Base-by-base conservation (phyloP, 108 stramenopile species). In the Nannochloropsis gaditana region DNA sequence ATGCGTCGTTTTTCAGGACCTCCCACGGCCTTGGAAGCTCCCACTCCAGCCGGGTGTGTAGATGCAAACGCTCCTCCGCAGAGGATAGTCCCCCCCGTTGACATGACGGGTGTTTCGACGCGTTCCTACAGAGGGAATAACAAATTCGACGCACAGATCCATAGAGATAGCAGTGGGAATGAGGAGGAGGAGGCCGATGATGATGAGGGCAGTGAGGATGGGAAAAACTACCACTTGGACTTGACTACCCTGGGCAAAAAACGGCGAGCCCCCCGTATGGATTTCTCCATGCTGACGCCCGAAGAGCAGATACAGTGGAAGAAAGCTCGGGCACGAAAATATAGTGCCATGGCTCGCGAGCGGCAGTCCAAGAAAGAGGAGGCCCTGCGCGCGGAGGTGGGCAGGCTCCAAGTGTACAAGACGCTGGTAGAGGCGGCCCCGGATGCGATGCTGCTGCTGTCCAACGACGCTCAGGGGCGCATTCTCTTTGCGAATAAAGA, bases 291-390 rank as follows among this genome's bases (percentile, higher is more conserved):
- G n/a, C n/a, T 73, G 15, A 73, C 59, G n/a, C 2, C 3, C 15
- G 59, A 73, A 3, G 59, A 73, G n/a, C 3, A 73, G 59, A 73
- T 73, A n/a, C 19, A 73, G 59, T 73, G 59, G 59, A 73, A 73
- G 59, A 73, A 73, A n/a, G 59, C 59, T n/a, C 15, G 59, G 59
- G 59, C 59, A n/a, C 59, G 59, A 8, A 15, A 73, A 73, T 73
- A 73, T n/a, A 73, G 59, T 73, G 59, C 59, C 19, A 73, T 73
- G 59, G 59, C 59, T 15, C 59, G 59, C n/a, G 19, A 73, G 59
- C 15, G 59, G 59, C 59, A 73, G 6, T 15, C n/a, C 4, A n/a
- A 73, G 3, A 73, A 73, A 73, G 59, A 73, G 59, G n/a, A 73
- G 15, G 5, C 15, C 19, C 59, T 73, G 4, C 15, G 59, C 19